Evolutionary conservation across 23 red algal species (phyloP), one percentile per base, ranked within the genome.

Genomic region (Agarophyton chilense): DNA sequence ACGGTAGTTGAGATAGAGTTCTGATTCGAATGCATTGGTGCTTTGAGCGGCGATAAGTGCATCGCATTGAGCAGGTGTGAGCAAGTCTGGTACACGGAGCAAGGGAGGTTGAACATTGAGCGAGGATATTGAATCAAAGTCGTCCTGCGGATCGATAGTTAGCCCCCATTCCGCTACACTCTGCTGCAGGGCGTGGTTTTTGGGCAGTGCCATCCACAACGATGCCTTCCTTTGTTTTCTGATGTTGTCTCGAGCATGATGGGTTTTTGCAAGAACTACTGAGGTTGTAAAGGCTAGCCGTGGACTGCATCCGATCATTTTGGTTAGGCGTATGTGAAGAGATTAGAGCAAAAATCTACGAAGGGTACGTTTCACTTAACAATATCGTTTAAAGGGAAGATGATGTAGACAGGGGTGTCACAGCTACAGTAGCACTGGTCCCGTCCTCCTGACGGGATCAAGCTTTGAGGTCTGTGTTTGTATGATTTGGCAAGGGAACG

Each of bases 1-100:
- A 41, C 79, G 79, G 51, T 84, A 84, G 72, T 94, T 94, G 17
- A 94, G 83, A 79, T 94, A 94, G 41, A 94, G 49, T 19, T 73
- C 31, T 38, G 83, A 71, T 28, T 94, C 92, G 14, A 52, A 32
- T 16, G 8, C 54, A 17, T 40, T 64, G 25, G 43, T 26, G n/a
- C 42, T 74, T 73, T 87, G 82, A 18, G 49, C 43, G 2, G 46
- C 47, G 45, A 87, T 87, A 19, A 87, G 68, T 18, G 82, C 82
- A 14, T 68, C 47, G 64, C 82, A 87, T 72, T 87, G 65, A 13
- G 62, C 61, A n/a, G 82, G 31, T 43, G 62, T 87, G 63, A 87
- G 82, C 32, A 87, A 60, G 28, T 72, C 42, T 25, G 64, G 35
- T 1, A 74, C 49, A 21, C 82, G 64, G 12, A 87, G 29, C 13